A percentile compares a stretch with the other conserved stretches of the same genome.
phyloP scores from a whole-genome alignment of 2,329 filamentous ascomycete species.

The Pestalotiopsis sp. region DNA sequence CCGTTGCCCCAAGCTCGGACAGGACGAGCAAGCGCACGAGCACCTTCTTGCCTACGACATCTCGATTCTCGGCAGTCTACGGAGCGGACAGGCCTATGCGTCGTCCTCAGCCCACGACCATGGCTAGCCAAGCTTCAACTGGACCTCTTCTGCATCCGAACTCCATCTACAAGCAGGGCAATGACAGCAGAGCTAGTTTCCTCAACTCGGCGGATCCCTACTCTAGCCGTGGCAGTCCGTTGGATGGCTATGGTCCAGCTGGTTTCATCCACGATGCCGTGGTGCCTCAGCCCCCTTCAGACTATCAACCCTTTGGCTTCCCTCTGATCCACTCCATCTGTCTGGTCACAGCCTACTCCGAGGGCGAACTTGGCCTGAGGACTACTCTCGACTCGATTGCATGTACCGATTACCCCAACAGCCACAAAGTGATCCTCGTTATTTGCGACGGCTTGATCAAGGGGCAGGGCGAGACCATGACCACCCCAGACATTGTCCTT shows the following conservation, averaged over 20 bases:
- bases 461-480: conserved; percentile 82
- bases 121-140: conserved; percentile 85
- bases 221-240: conserved; percentile 52
- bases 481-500: conserved; percentile 88
- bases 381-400: conserved; percentile 96
- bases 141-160: conserved; percentile 72
- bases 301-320: conserved; percentile 97
- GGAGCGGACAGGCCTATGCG: conserved; percentile 65
- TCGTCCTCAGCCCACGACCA: conserved; percentile 75
- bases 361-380: conserved; percentile 88
- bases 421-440: conserved; percentile 94
- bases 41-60: conserved; percentile 87
- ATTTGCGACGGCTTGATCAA: conserved; percentile 98
- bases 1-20: conserved; percentile 61
- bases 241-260: conserved; percentile 77
- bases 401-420: conserved; percentile 98
- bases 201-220: conserved; percentile 62
- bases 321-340: conserved; percentile 93
- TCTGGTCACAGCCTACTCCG: conserved; percentile 94
- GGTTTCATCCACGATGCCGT: conserved; percentile 97
- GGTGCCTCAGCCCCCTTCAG: conserved; percentile 91
- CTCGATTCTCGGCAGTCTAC: conserved; percentile 90
- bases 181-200: conserved; percentile 67
- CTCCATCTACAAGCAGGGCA: conserved; percentile 70
- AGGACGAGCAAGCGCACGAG: conserved; percentile 79